Evolutionary conservation across 78 protist species (phyloP).

Genomic region (Pelomyxa schiedti): DNA sequence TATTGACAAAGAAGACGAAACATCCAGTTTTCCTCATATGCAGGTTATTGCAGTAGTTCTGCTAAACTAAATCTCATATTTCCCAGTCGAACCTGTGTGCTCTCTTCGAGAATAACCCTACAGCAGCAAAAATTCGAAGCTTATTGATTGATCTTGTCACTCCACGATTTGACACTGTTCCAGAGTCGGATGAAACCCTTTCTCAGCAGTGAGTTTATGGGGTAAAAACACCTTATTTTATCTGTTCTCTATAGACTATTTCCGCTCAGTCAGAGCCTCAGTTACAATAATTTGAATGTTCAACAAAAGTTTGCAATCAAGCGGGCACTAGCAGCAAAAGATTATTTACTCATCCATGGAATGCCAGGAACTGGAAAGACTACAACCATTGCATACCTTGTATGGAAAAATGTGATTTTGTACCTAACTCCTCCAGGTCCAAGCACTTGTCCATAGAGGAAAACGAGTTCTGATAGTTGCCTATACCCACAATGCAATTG

Average conservation of each 20-base stretch:
- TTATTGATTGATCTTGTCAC: neutral
- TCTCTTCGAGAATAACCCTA: too few species aligned
- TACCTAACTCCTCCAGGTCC: neutral
- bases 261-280: too few species aligned
- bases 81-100: too few species aligned
- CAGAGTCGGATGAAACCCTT: neutral
- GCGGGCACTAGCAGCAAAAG: neutral
- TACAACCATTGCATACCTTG: conserved; percentile 23
- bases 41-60: too few species aligned
- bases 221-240: too few species aligned
- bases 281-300: neutral
- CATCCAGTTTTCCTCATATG: too few species aligned
- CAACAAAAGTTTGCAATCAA: neutral
- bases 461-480: conserved; percentile 28
- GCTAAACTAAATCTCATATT: too few species aligned
- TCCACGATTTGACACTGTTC: neutral
- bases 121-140: neutral
- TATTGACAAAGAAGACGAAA: too few species aligned
- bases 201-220: neutral
- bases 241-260: too few species aligned
- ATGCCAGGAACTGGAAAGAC: conserved; percentile 73
- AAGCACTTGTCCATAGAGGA: neutral
- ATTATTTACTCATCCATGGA: conserved; percentile 38
- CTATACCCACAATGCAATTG: conserved; percentile 59
- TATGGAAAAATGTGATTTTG: neutral